Evolutionary conservation across 202 grass and related monocot species (phyloP).

Genomic region (Panicum hallii): DNA sequence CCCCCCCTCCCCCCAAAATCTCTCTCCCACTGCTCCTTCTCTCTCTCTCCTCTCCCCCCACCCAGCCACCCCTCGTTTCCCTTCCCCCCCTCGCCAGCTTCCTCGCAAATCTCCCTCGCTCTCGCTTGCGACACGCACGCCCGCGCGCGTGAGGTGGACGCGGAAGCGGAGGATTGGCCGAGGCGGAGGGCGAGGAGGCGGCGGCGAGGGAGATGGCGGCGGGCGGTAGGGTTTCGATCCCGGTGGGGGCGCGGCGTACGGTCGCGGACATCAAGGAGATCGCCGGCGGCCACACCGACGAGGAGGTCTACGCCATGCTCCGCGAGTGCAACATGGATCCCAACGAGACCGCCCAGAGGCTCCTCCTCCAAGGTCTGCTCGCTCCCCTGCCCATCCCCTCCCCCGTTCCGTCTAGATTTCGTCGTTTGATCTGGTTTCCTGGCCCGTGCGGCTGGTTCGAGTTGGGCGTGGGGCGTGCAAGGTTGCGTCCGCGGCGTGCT

Average conservation of each 20-base stretch:
- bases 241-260: conserved; percentile 60
- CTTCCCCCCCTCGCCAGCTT: not conserved
- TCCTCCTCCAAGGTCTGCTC: conserved; percentile 58
- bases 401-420: not conserved
- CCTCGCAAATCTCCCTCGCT: conserved; percentile 13
- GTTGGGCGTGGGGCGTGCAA: not conserved
- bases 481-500: not conserved
- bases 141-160: not conserved
- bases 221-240: conserved; percentile 77
- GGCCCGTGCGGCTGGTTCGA: not conserved
- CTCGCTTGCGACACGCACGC: not conserved
- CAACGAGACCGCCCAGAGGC: conserved; percentile 88
- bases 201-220: conserved; percentile 42
- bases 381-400: not conserved
- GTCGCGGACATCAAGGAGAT: conserved; percentile 93
- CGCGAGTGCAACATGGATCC: conserved; percentile 96
- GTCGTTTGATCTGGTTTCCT: conserved; percentile 17
- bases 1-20: not conserved
- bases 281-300: conserved; percentile 78
- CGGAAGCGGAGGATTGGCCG: conserved; percentile 40
- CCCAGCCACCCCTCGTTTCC: not conserved
- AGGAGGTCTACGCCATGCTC: conserved; percentile 94
- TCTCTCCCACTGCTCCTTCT: not conserved
- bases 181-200: conserved; percentile 19
- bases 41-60: not conserved